Evolutionary conservation across 257 asterid species (phyloP), one percentile per base, ranked within the genome.

Genomic region (Coffea eugenioides): DNA sequence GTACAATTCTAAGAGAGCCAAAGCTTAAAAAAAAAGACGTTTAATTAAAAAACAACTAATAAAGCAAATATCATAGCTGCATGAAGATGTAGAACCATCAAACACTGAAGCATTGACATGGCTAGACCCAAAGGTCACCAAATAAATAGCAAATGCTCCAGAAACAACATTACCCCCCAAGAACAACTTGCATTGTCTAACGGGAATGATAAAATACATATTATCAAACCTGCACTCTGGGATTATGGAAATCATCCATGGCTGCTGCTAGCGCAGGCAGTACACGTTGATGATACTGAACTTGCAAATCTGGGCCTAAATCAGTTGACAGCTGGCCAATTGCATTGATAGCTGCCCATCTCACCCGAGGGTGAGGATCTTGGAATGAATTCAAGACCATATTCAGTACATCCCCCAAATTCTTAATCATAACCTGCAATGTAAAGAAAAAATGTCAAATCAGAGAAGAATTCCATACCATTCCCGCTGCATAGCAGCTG

Each of bases 341-440:
- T 62, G 99, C 99, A 88, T 96, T 96, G 70, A 96, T 94, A 66
- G 99, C 99, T 27, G 98, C 97, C 99, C 98, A 96, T 75, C 97
- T 88, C 79, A 88, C 99, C 45, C 99, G 97, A n/a, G 99, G 97
- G 78, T 94, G 99, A 75, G 92, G 97, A 84, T 92, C 94, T 88
- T 94, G 98, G 86, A 96, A 92, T 68, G 98, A 92, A 85, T 88
- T 92, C 88, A 96, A 84, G 80, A 96, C 97, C 99, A 96, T 96
- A 84, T 80, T 89, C 75, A 96, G 91, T 81, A 94, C 91, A 88
- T 94, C 97, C 84, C 90, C 97, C 82, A 94, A 88, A 86, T 88
- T 92, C 84, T 88, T 96, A 83, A 86, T 83, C 98, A 96, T 96
- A 83, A 96, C 98, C 99, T 96, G 78, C 12, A 83, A 61, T 0